A percentile compares a stretch with the other conserved stretches of the same genome.
These are phyloP conservation scores for Leccinum incarnatum DNA, from an alignment of 768 basidiomycete genomes.

Conservation along the genomic window DNA sequence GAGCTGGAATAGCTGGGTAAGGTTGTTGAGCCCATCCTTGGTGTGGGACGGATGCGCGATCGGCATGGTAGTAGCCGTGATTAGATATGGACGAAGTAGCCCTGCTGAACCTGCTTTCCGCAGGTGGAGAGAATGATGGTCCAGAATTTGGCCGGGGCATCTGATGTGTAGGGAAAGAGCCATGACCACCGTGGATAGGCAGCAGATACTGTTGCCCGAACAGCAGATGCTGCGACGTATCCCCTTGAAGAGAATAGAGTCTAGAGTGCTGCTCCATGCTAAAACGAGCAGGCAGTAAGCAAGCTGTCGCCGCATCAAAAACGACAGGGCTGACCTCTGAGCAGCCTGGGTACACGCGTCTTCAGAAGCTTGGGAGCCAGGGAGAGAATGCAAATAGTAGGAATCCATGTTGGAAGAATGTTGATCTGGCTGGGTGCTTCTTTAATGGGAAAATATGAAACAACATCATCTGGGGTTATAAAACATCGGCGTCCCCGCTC, in stretches of 20 bases:
- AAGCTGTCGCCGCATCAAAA: slow-evolving; percentile 3
- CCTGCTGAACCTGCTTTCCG: slow-evolving; percentile 6
- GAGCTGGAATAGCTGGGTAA: not conserved
- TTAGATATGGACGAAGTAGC: slow-evolving; percentile 2
- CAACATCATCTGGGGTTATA: slow-evolving; percentile 18
- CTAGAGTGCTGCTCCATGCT: slow-evolving; percentile 11
- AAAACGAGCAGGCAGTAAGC: slow-evolving; percentile 8
- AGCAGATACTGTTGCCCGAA: not conserved
- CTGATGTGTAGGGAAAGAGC: slow-evolving; percentile 1
- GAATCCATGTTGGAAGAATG: slow-evolving; percentile 19
- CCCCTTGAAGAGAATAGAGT: not conserved
- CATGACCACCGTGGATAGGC: not conserved
- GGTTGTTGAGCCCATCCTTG: slow-evolving; percentile 3
- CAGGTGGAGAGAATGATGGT: slow-evolving; percentile 5
- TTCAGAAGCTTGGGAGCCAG: slow-evolving; percentile 2
- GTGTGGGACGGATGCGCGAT: slow-evolving; percentile 11
- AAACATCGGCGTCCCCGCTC: slow-evolving; percentile 16
- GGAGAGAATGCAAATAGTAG: slow-evolving; percentile 10
- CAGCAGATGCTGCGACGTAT: not conserved
- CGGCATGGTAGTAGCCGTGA: slow-evolving; percentile 16
- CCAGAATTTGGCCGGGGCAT: not conserved
- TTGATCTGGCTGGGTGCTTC: slow-evolving; percentile 15
- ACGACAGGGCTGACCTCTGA: slow-evolving; percentile 15
- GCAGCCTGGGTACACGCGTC: not conserved
- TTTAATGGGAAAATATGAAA: slow-evolving; percentile 21